Conservation (phyloP, 2,329 filamentous ascomycete species). For the Cordyceps tenuipes region DNA sequence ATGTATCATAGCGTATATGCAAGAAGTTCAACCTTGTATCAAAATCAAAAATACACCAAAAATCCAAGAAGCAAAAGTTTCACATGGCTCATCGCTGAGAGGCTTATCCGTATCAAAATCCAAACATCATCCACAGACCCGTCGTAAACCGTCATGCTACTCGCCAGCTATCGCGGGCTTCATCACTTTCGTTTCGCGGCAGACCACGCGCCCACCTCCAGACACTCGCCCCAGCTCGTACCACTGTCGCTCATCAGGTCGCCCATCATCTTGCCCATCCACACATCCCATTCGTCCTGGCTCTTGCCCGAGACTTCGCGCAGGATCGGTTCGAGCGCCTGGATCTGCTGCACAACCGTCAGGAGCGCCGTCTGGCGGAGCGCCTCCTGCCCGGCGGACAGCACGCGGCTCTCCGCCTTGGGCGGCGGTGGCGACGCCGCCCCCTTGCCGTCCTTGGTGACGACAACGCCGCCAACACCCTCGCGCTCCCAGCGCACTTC, state of each 20-base stretch:
- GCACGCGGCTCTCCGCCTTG: conserved; percentile 23
- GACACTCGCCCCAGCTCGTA: conserved; percentile 74
- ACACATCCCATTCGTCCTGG: conserved; percentile 85
- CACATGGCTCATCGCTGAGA: not conserved
- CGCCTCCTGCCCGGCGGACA: conserved; percentile 58
- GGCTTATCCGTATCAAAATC: not conserved
- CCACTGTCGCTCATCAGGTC: conserved; percentile 74
- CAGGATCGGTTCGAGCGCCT: conserved; percentile 74
- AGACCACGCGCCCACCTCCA: conserved; percentile 81
- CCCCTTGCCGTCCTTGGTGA: conserved; percentile 48
- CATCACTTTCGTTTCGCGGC: conserved; percentile 57
- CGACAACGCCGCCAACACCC: conserved; percentile 52
- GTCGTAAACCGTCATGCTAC: not conserved
- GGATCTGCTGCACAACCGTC: conserved; percentile 73
- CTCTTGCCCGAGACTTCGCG: conserved; percentile 78
- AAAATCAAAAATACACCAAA: not conserved
- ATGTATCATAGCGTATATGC: not conserved
- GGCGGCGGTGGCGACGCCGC: not conserved
- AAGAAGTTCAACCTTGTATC: not conserved
- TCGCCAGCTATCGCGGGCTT: conserved; percentile 8
- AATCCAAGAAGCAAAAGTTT: not conserved
- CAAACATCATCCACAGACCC: not conserved
- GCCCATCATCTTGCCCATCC: conserved; percentile 80
- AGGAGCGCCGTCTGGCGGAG: conserved; percentile 64
- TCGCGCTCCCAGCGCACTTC: conserved; percentile 84